phyloP scores from a whole-genome alignment of 176 grass and related monocot genomes.

The Cenchrus americanus region DNA sequence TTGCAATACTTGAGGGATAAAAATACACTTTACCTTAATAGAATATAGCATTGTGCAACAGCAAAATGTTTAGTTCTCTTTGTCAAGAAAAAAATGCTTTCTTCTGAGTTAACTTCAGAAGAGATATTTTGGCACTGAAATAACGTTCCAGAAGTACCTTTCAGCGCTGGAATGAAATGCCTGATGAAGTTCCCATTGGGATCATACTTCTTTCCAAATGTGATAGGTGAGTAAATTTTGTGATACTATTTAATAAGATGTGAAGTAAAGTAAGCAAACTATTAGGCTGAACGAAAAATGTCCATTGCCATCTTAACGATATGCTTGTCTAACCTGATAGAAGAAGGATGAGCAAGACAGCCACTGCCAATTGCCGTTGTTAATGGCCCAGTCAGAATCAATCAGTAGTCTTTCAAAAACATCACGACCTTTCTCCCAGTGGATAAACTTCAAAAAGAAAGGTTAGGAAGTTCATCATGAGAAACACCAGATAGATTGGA shows the following conservation, averaged over 20 bases:
- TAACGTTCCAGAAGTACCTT: slow-evolving; percentile 53
- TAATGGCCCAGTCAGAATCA: slow-evolving; percentile 94
- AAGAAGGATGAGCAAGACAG: slow-evolving; percentile 98
- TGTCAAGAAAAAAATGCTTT: neutral
- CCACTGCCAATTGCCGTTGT: slow-evolving; percentile 94
- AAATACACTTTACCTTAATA: neutral
- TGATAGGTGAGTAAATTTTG: slow-evolving; percentile 86
- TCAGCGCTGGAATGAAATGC: slow-evolving; percentile 82
- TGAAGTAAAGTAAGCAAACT: slow-evolving; percentile 12
- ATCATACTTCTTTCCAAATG: slow-evolving; percentile 95
- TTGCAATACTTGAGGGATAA: too few species aligned
- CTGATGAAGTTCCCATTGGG: slow-evolving; percentile 79
- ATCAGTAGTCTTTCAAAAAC: slow-evolving; percentile 89
- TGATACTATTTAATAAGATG: slow-evolving; percentile 57
- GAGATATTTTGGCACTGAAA: too few species aligned
- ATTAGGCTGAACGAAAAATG: slow-evolving; percentile 34
- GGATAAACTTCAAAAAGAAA: slow-evolving; percentile 72
- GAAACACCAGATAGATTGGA: neutral
- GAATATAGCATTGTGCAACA: neutral
- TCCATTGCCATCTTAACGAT: neutral
- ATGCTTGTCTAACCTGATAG: slow-evolving; percentile 58
- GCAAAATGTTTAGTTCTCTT: neutral
- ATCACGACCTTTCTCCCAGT: slow-evolving; percentile 93
- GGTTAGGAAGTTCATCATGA: neutral
- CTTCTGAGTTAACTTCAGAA: slow-evolving; percentile 13